Evolutionary conservation across 2,329 filamentous ascomycete genomes (phyloP), one percentile per base, ranked within the genome.

Genomic region (Cadophora luteo-olivacea): DNA sequence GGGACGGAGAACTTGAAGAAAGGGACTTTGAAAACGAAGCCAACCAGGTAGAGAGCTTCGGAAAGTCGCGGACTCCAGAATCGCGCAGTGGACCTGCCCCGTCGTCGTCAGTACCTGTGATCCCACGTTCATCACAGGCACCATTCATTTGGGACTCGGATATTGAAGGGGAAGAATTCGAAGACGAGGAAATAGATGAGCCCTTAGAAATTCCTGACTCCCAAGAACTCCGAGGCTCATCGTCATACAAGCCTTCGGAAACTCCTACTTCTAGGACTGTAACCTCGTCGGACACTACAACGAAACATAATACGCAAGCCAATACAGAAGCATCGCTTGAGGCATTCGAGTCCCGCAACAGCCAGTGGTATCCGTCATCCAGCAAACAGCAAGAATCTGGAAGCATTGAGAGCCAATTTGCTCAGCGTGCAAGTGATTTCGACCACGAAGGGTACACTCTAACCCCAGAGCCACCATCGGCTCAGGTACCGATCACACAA

Each of bases 1-100:
- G 70, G 73, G 70, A 73, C 61, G 72, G 74, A 38, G 71, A 74
- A 33, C 63, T 71, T 33, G 66, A 69, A n/a, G 66, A 54, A 4
- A 62, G 33, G 2, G 57, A 60, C 1, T 16, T 24, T 38, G 19
- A 9, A 24, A 12, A 3, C 5, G 32, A n/a, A 19, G 29, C 16
- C 16, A n/a, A 16, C 9, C 29, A 36, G n/a, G 8, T 38, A 3
- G 29, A 29, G 29, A 29, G 29, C 36, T 61, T 29, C n/a, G n/a
- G 36, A 7, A 38, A 9, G n/a, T 25, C 49, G 9, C 25, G 24
- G 8, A 57, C 62, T 12, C 33, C 32, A 33, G 41, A 36, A 48
- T 9, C 48, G 32, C 19, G 51, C 11, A 45, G 36, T 19, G 57
- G 45, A 29, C 57, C 57, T 4, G 19, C 41, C 22, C n/a, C 25